Evolutionary conservation across 1,139 yeast genomes (phyloP), one percentile per base, ranked within the genome.

Genomic region (Hanseniaspora gamundiae): DNA sequence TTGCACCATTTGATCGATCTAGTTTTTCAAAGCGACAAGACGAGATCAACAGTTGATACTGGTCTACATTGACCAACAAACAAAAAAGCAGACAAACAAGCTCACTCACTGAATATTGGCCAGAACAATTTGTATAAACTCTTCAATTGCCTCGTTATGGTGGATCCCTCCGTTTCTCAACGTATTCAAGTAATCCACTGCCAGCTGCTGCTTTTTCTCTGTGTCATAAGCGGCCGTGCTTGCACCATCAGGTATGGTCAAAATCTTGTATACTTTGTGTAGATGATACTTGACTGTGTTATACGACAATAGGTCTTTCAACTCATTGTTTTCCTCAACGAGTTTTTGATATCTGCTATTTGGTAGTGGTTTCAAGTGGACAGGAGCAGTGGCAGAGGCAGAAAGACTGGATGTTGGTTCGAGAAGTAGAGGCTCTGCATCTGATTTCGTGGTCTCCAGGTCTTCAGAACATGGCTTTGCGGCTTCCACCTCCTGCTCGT

Each of bases 201-300:
- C 62, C 5, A 57, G 47, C 40, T 55, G 60, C 14, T 51, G 54
- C 36, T 49, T 55, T 45, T 45, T 49, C 17, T 58, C 63, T 6
- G 49, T 43, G 39, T 45, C 52, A 51, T 52, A 46, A 48, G n/a
- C 50, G 36, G 14, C 50, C 39, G 19, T 52, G 54, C 17, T 47
- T 45, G 50, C 54, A 11, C 45, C 42, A 6, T 45, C 46, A 26
- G 52, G 51, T 5, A 54, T 47, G 3, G 46, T 46, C 27, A 60
- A 38, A 17, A 60, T 58, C 40, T 51, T 54, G 45, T 59, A 53
- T 4, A 60, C 60, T 42, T 60, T 59, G 2, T 51, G 51, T 20
- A 60, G 33, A 42, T 60, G 65, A 35, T 59, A 60, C 44, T 60
- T 60, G 9, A 60, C 65, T 1, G 65, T 59, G 40, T 59, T 60